A percentile compares a stretch with the other conserved stretches of the same genome.
phyloP scores from a whole-genome alignment of 352 stramenopile species.

The Phytophthora cactorum region DNA sequence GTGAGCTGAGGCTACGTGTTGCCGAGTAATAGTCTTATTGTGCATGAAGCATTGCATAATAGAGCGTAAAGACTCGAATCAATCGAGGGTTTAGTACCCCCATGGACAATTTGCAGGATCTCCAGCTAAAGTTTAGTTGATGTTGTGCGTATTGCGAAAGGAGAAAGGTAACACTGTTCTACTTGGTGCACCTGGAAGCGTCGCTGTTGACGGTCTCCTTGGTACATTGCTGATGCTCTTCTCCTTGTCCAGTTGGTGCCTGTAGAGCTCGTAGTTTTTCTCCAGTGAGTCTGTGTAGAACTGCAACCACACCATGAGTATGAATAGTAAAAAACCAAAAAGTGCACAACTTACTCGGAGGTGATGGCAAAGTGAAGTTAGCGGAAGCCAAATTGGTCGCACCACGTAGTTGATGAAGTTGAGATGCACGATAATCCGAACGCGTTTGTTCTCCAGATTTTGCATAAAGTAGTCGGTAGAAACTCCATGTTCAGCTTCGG shows the following conservation, averaged over 20 bases:
- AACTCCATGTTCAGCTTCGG: constrained; percentile 60
- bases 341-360: constrained; percentile 46
- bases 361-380: constrained; percentile 62
- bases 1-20: constrained; percentile 16
- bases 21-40: constrained; percentile 14
- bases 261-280: constrained; percentile 68
- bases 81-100: constrained; percentile 2
- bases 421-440: constrained; percentile 67
- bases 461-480: constrained; percentile 78
- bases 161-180: constrained; percentile 13
- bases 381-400: constrained; percentile 73
- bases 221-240: constrained; percentile 12
- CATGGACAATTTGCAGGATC: background rate
- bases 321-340: background rate
- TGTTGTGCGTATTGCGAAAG: constrained; percentile 11
- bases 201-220: constrained; percentile 4
- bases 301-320: constrained; percentile 20
- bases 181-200: constrained; percentile 8
- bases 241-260: constrained; percentile 37
- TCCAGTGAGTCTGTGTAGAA: constrained; percentile 76
- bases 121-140: background rate
- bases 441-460: constrained; percentile 54
- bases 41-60: constrained; percentile 16
- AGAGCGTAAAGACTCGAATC: constrained; percentile 15
- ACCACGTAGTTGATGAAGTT: constrained; percentile 84